Base-by-base conservation (phyloP, 305 asterid species). In the Fraxinus dipetala region DNA sequence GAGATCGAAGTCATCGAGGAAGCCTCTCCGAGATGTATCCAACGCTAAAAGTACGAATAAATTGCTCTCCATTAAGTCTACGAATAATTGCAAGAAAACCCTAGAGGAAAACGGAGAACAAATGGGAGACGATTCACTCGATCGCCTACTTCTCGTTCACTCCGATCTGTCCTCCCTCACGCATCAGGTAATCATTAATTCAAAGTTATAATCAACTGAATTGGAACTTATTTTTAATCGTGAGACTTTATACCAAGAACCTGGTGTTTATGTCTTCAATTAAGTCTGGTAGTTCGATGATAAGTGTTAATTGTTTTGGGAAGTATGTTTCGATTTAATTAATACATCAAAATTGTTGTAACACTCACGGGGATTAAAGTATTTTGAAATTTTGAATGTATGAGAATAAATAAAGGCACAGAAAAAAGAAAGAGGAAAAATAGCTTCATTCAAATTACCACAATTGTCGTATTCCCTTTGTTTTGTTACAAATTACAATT, bases 141-240 rank as follows among this genome's bases (percentile, higher is more conserved):
- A 94, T 79, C 91, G 91, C 43, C 94, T 95, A 83, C 90, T 91
- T 80, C 90, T 91, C 56, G 90, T 89, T 3, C 98, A 91, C 78
- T 91, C 97, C 79, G 90, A 94, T 11, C 78, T 92, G 72, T 91
- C 96, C 34, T 85, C 91, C 32, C 80, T 90, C 65, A n/a, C 89
- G 56, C 90, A 89, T 20, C 92, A 91, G 93, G 99, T 91, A 85
- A 13, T 2, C 35, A 34, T 36, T 59, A 67, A 18, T 45, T 18
- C 40, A 0, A 35, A 28, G 31, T 72, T 56, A 75, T 20, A 78
- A 74, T 74, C 10, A 31, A n/a, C 59, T 59, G 31, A n/a, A 5
- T 14, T 28, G 34, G 20, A 22, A 16, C 76, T 75, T 63, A 8
- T 3, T 83, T 48, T 80, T 26, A 13, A 67, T 9, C 28, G 22